Evolutionary conservation across 371 early-diverging fungal genomes (phyloP).

Genomic region (Blyttiomyces sp.): DNA sequence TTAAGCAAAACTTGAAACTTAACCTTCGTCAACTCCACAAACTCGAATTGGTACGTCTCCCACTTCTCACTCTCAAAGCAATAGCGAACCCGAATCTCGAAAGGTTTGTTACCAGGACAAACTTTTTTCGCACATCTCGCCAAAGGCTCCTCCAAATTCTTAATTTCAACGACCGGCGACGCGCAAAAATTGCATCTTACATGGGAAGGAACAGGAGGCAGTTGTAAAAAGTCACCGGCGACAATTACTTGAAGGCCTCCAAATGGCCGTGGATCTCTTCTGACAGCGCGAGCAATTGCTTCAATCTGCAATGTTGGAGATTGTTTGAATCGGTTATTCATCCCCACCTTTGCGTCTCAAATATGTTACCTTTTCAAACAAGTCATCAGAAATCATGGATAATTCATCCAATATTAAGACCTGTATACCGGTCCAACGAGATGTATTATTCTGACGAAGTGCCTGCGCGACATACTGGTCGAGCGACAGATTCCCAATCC

Average conservation of each 20-base stretch:
- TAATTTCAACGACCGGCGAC: too few species aligned
- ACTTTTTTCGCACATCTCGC: not conserved
- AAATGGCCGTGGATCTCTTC: slow-evolving; percentile 37
- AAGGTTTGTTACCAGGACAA: slow-evolving; percentile 7
- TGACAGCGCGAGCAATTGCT: not conserved
- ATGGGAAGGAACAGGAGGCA: slow-evolving; percentile 54
- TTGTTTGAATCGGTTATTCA: too few species aligned
- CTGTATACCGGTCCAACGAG: slow-evolving; percentile 26
- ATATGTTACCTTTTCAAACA: slow-evolving; percentile 35
- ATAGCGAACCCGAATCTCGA: slow-evolving; percentile 13
- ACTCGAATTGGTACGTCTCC: slow-evolving; percentile 16
- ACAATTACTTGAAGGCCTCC: slow-evolving; percentile 56
- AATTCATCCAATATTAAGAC: slow-evolving; percentile 53
- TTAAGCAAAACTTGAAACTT: not conserved
- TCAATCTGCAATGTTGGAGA: slow-evolving; percentile 14
- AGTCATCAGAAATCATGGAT: slow-evolving; percentile 42
- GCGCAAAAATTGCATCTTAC: too few species aligned
- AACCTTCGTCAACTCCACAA: slow-evolving; percentile 27
- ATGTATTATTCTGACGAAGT: too few species aligned
- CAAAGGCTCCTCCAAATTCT: not conserved
- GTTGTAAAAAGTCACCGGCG: slow-evolving; percentile 57
- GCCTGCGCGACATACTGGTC: slow-evolving; percentile 2
- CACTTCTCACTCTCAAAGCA: slow-evolving; percentile 34
- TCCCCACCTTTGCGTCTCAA: too few species aligned
- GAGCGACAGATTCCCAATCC: slow-evolving; percentile 21